phyloP scores from a whole-genome alignment of 805 yeast genomes.

The Starmerella khaoyaiensis region DNA sequence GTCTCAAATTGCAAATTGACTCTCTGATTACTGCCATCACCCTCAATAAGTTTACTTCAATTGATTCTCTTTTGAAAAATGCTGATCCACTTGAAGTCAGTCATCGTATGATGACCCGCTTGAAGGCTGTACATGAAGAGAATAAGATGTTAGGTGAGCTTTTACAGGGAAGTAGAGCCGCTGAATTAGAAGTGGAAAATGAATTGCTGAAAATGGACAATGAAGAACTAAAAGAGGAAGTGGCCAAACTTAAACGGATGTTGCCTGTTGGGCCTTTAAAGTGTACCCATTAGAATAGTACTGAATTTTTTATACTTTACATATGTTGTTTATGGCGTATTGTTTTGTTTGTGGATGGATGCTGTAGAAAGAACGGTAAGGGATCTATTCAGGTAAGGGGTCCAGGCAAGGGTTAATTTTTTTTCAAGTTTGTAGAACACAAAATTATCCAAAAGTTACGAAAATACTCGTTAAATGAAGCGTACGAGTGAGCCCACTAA shows the following conservation, averaged over 20 bases:
- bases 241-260: no score
- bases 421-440: no score
- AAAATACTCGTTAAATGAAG: slow-evolving; percentile 12
- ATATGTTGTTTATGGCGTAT: no score
- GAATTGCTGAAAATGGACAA: slow-evolving; percentile 15
- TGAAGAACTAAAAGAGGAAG: slow-evolving; percentile 6
- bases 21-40: slow-evolving; percentile 20
- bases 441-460: no score
- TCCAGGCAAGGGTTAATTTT: no score
- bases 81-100: slow-evolving; percentile 20
- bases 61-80: slow-evolving; percentile 6
- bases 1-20: slow-evolving; percentile 20
- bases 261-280: no score
- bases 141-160: slow-evolving; percentile 16
- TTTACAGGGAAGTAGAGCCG: slow-evolving; percentile 12
- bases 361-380: no score
- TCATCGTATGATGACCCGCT: slow-evolving; percentile 20
- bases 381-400: no score
- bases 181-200: slow-evolving; percentile 17
- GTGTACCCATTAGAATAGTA: no score
- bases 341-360: no score
- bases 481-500: slow-evolving; percentile 14
- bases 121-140: slow-evolving; percentile 19
- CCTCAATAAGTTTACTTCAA: neutral
- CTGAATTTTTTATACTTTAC: no score